Evolutionary conservation across 129 eudicot genomes (phyloP).

Genomic region (Arctium lappa): DNA sequence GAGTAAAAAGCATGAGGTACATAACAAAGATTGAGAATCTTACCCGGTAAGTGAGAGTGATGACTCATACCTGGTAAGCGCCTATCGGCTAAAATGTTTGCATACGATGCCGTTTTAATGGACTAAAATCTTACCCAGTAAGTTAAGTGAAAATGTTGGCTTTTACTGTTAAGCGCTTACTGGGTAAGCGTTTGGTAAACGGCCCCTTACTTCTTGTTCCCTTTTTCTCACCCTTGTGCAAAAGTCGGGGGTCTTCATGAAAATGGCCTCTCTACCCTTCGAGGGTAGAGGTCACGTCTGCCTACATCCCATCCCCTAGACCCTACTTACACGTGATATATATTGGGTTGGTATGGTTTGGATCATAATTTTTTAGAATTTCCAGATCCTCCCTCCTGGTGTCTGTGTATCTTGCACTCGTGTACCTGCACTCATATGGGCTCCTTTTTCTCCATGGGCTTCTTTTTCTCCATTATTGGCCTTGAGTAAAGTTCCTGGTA

Average conservation of each 20-base stretch:
- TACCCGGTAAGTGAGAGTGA: too few relatives aligned
- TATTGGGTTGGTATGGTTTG: neutral
- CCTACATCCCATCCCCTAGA: neutral
- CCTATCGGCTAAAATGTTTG: too few relatives aligned
- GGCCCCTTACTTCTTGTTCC: neutral
- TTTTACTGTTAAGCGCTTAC: too few relatives aligned
- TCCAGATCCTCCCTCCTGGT: neutral
- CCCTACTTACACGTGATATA: neutral
- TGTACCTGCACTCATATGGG: neutral
- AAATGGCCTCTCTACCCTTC: neutral
- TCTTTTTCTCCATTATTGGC: neutral
- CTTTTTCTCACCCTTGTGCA: neutral
- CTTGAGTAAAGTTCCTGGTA: neutral
- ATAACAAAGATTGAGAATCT: too few relatives aligned
- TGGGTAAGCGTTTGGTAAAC: too few relatives aligned
- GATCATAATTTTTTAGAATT: neutral
- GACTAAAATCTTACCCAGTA: too few relatives aligned
- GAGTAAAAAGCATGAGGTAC: neutral
- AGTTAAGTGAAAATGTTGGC: too few relatives aligned
- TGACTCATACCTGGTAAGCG: too few relatives aligned
- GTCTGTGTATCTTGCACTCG: neutral
- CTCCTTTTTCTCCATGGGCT: neutral
- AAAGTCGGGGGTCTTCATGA: neutral
- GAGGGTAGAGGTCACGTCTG: neutral
- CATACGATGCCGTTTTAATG: too few relatives aligned